phyloP scores from a whole-genome alignment of 129 eudicot species.

The Glebionis coronaria region DNA sequence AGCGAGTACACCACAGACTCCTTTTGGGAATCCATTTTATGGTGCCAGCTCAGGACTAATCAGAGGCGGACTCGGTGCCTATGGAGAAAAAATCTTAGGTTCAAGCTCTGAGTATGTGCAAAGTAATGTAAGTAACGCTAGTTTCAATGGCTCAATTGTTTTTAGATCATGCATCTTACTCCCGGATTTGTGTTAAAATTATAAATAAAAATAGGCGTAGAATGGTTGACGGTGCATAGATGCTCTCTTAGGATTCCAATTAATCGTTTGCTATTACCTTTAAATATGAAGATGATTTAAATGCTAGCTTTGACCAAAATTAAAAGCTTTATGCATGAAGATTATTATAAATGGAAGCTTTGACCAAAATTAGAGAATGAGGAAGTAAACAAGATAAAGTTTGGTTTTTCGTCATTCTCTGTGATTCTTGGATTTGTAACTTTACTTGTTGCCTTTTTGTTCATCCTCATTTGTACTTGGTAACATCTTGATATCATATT shows the following conservation, averaged over 20 bases:
- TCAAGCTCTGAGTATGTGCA: conserved; percentile 73
- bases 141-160: background rate
- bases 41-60: conserved; percentile 66
- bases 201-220: background rate
- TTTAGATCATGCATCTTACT: background rate
- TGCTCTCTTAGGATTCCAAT: too few relatives aligned
- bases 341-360: conserved; percentile 11
- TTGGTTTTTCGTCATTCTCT: background rate
- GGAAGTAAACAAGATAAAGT: conserved; percentile 8
- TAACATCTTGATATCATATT: conserved; percentile 5
- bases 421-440: conserved; percentile 7
- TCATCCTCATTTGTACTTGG: background rate
- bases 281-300: too few relatives aligned
- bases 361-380: background rate
- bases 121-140: conserved; percentile 56
- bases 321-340: background rate
- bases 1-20: conserved; percentile 41
- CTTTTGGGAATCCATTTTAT: conserved; percentile 56
- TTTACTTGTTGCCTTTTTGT: background rate
- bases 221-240: background rate
- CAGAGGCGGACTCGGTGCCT: conserved; percentile 67
- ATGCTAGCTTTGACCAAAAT: too few relatives aligned
- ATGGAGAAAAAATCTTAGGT: conserved; percentile 72
- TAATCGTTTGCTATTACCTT: background rate
- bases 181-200: background rate